Conservation (phyloP, 2,329 filamentous ascomycete genomes). For the Ophiostoma australiae region DNA sequence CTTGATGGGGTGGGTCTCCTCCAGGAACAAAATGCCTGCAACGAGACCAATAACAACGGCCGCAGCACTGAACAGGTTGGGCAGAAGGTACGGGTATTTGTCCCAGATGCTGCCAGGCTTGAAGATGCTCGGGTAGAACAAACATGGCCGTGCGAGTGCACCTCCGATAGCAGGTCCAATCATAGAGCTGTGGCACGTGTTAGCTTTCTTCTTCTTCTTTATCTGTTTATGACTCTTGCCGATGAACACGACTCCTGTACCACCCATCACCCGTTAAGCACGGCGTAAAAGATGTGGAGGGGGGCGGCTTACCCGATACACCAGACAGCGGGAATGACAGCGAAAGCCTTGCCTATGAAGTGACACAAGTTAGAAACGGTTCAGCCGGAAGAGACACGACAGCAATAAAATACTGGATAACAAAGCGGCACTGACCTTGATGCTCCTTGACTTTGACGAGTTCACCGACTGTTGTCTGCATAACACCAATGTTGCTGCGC, state of each 20-base stretch:
- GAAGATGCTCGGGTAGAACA: constrained; percentile 74
- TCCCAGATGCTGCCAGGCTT: constrained; percentile 72
- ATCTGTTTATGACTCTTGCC: not conserved
- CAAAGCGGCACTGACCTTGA: constrained; percentile 59
- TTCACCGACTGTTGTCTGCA: constrained; percentile 93
- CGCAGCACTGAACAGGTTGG: constrained; percentile 83
- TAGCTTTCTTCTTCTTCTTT: not conserved
- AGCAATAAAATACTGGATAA: not conserved
- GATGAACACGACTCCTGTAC: not conserved
- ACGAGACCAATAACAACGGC: constrained; percentile 71
- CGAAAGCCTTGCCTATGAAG: constrained; percentile 73
- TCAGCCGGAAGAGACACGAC: not conserved
- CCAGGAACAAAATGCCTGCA: constrained; percentile 78
- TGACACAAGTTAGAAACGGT: too few species aligned
- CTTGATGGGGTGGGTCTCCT: constrained; percentile 86
- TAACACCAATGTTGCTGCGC: constrained; percentile 79
- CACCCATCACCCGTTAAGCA: not conserved
- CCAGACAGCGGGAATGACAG: constrained; percentile 98
- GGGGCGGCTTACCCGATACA: constrained; percentile 68
- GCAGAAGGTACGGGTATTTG: constrained; percentile 80
- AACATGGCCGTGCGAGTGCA: constrained; percentile 78
- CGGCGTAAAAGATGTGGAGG: not conserved
- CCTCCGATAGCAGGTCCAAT: constrained; percentile 89
- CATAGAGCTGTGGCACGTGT: constrained; percentile 60
- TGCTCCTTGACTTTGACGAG: constrained; percentile 89